Conservation (phyloP, 176 grass and related monocot species). For the Typha latifolia region DNA sequence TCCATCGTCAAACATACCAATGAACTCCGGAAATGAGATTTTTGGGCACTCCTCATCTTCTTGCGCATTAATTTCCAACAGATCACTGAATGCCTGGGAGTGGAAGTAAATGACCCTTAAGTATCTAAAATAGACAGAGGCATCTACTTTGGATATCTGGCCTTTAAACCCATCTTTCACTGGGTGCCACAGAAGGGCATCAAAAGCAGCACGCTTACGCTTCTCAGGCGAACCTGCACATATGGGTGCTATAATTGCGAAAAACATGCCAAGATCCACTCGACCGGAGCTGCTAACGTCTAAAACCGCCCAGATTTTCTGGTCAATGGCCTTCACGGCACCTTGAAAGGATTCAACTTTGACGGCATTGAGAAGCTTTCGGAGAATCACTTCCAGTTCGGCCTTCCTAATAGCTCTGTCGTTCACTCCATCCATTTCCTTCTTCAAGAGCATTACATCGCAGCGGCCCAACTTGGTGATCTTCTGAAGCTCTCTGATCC, state of each 20-base stretch:
- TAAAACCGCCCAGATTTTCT: not conserved
- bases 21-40: not conserved
- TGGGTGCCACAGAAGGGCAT: not conserved
- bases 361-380: not conserved
- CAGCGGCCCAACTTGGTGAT: not conserved
- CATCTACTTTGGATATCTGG: constrained; percentile 2
- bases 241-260: constrained; percentile 3
- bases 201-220: constrained; percentile 2
- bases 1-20: not conserved
- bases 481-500: constrained; percentile 2
- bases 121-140: constrained; percentile 1
- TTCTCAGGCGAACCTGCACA: constrained; percentile 1
- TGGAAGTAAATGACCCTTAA: not conserved
- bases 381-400: not conserved
- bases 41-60: not conserved
- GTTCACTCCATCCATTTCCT: not conserved
- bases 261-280: constrained; percentile 4
- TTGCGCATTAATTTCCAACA: not conserved
- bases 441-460: not conserved
- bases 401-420: not conserved
- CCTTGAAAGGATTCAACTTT: constrained; percentile 7
- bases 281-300: not conserved
- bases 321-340: not conserved
- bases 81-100: not conserved
- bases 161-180: not conserved